Evolutionary conservation across 352 stramenopile species (phyloP).

Genomic region (Pythium aristosporum): DNA sequence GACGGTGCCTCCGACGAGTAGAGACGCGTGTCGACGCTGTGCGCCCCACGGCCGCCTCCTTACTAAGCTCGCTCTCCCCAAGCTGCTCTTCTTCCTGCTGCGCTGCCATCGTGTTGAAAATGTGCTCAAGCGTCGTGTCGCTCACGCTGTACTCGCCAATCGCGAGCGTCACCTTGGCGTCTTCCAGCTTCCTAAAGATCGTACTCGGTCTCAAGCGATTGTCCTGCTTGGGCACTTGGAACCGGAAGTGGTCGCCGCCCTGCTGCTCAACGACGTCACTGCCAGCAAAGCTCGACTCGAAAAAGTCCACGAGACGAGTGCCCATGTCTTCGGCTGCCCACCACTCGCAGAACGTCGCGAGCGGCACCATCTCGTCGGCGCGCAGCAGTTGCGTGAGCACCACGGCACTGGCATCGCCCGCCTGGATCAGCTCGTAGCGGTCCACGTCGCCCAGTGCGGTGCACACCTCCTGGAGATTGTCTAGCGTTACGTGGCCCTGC

Average conservation of each 20-base stretch:
- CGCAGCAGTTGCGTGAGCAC: neutral
- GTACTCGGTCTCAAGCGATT: slow-evolving; percentile 10
- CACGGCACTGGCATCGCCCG: neutral
- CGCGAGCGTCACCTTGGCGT: slow-evolving; percentile 45
- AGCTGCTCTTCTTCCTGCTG: slow-evolving; percentile 6
- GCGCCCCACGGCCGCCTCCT: neutral
- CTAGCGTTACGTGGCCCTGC: slow-evolving; percentile 26
- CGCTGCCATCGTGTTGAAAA: slow-evolving; percentile 92
- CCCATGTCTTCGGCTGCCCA: slow-evolving; percentile 15
- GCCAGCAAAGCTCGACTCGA: slow-evolving; percentile 12
- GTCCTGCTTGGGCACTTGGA: slow-evolving; percentile 30
- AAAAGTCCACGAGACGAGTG: slow-evolving; percentile 15
- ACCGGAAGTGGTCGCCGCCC: slow-evolving; percentile 38
- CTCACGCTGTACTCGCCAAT: slow-evolving; percentile 89
- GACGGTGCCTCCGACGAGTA: neutral
- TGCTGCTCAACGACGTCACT: slow-evolving; percentile 53
- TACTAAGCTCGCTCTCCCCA: neutral
- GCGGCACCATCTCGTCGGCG: neutral
- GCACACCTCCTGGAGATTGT: slow-evolving; percentile 44
- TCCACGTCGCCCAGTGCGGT: neutral
- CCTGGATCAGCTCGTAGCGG: neutral
- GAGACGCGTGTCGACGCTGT: too few species aligned
- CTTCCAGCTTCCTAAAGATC: slow-evolving; percentile 82
- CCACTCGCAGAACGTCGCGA: slow-evolving; percentile 15
- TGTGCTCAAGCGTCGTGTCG: slow-evolving; percentile 89